Conservation (phyloP, 352 stramenopile species). For the Phytophthora ohioensis region DNA sequence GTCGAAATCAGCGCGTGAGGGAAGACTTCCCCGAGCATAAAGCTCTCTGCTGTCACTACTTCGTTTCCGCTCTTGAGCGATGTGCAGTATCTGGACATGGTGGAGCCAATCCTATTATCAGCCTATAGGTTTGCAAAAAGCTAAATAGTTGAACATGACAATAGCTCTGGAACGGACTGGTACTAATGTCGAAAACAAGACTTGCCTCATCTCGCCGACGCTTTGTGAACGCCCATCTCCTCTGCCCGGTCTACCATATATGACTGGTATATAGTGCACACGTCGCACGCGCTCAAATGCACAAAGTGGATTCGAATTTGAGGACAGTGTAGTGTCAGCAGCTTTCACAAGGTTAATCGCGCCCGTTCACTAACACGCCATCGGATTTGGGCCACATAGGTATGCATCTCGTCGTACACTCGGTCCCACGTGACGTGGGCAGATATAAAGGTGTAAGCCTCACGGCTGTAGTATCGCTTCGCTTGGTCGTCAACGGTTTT, state of each 20-base stretch:
- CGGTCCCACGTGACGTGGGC: constrained; percentile 20
- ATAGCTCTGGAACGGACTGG: constrained; percentile 15
- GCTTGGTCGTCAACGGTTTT: constrained; percentile 1
- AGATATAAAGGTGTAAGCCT: constrained; percentile 12
- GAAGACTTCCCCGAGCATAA: too few relatives aligned
- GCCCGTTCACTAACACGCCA: not conserved
- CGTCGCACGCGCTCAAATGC: constrained; percentile 19
- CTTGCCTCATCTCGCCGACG: constrained; percentile 24
- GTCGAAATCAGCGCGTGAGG: too few relatives aligned
- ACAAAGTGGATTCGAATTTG: constrained; percentile 7
- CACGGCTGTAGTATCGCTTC: constrained; percentile 14
- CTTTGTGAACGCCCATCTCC: constrained; percentile 11
- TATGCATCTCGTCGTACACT: constrained; percentile 25
- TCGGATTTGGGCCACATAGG: not conserved
- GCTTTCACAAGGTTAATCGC: constrained; percentile 4
- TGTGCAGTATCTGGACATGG: too few relatives aligned
- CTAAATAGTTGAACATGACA: too few relatives aligned
- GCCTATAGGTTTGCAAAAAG: too few relatives aligned
- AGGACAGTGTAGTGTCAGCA: constrained; percentile 15
- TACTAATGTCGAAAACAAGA: constrained; percentile 12
- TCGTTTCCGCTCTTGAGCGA: too few relatives aligned
- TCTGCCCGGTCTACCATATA: constrained; percentile 18
- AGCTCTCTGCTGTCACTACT: too few relatives aligned
- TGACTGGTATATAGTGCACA: constrained; percentile 20
- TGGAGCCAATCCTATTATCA: too few relatives aligned